phyloP scores from a whole-genome alignment of 2,329 filamentous ascomycete species.

The Huntiella moniliformis region DNA sequence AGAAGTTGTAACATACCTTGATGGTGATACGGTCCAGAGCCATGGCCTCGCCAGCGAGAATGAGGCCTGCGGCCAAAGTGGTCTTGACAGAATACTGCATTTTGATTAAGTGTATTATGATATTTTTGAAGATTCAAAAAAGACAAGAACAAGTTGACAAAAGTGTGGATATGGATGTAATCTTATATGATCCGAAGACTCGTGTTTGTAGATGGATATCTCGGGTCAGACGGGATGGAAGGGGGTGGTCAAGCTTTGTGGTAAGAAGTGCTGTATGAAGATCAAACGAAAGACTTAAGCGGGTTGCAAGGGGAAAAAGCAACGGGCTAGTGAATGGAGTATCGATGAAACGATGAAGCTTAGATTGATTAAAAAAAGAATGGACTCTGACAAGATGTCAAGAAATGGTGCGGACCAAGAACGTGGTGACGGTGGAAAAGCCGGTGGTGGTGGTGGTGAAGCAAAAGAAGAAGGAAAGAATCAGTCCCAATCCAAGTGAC shows the following conservation, averaged over 20 bases:
- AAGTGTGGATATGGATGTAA: neutral
- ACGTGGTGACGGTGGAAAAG: neutral
- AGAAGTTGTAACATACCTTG: constrained; percentile 34
- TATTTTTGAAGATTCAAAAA: constrained; percentile 2
- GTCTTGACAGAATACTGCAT: constrained; percentile 16
- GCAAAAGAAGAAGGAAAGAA: constrained; percentile 10
- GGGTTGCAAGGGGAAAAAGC: neutral
- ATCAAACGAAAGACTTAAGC: constrained; percentile 8
- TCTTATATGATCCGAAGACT: constrained; percentile 2
- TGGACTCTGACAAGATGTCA: constrained; percentile 4
- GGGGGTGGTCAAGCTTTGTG: neutral
- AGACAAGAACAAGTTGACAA: neutral
- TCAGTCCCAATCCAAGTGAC: neutral
- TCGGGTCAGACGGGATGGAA: neutral
- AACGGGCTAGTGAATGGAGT: neutral
- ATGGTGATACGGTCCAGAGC: constrained; percentile 41
- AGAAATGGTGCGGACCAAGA: constrained; percentile 3
- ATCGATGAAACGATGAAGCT: neutral
- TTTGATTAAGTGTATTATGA: constrained; percentile 12
- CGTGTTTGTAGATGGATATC: too few relatives aligned
- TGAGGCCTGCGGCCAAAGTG: constrained; percentile 21
- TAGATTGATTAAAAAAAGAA: constrained; percentile 4
- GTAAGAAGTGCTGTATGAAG: constrained; percentile 5
- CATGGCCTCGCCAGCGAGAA: constrained; percentile 24
- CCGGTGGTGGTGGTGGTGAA: constrained; percentile 7